phyloP scores from a whole-genome alignment of 441 rosid species.

The Eruca vesicaria region DNA sequence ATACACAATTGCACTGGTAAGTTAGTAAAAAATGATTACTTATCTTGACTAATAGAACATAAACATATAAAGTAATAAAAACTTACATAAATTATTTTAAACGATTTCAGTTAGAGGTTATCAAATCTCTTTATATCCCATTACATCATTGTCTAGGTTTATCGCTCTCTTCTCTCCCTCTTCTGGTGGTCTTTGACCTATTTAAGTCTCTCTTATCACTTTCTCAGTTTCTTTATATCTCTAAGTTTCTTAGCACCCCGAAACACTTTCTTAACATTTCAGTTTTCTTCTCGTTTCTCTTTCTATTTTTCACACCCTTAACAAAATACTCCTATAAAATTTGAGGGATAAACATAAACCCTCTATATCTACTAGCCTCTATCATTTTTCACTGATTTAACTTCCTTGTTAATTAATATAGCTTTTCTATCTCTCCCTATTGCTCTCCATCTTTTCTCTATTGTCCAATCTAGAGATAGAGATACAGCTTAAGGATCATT shows the following conservation, averaged over 20 bases:
- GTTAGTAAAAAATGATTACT: not conserved
- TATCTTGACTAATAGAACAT: not conserved
- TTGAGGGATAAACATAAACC: not conserved
- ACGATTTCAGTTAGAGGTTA: slow-evolving; percentile 9
- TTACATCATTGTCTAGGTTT: slow-evolving; percentile 62
- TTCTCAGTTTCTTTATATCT: slow-evolving; percentile 43
- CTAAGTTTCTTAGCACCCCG: slow-evolving; percentile 7
- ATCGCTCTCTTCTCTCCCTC: slow-evolving; percentile 36
- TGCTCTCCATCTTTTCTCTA: not conserved
- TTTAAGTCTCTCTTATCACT: slow-evolving; percentile 57
- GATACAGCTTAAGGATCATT: slow-evolving; percentile 1
- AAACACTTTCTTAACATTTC: slow-evolving; percentile 9
- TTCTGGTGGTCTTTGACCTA: slow-evolving; percentile 56
- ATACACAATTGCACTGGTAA: not conserved
- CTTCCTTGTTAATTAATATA: not conserved
- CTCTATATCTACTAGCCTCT: not conserved
- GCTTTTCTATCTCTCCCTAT: not conserved
- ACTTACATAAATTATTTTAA: not conserved
- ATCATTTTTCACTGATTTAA: not conserved
- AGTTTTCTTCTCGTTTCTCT: not conserved
- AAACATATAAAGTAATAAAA: not conserved
- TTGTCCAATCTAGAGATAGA: not conserved
- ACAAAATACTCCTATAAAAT: not conserved
- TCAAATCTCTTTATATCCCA: slow-evolving; percentile 63
- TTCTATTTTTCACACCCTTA: slow-evolving; percentile 9